phyloP scores from a whole-genome alignment of 805 yeast genomes.

The Nakazawaea laoshanensis region DNA sequence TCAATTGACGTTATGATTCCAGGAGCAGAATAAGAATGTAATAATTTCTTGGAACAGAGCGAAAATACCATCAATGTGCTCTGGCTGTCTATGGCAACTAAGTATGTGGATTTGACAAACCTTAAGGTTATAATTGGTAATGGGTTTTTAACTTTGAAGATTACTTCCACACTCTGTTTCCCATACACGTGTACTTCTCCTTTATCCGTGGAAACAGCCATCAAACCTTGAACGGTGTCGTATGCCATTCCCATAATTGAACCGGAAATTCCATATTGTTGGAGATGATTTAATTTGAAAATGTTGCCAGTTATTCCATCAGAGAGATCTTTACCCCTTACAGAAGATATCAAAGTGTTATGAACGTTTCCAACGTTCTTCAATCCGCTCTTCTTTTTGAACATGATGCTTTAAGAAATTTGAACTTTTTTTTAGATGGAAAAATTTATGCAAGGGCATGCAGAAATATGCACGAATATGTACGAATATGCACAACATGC shows the following conservation, averaged over 20 bases:
- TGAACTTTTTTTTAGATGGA: background rate
- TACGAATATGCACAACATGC: background rate
- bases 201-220: conserved; percentile 69
- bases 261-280: conserved; percentile 54
- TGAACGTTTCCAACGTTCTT: conserved; percentile 10
- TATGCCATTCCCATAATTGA: conserved; percentile 59
- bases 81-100: conserved; percentile 61
- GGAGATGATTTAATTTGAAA: conserved; percentile 23
- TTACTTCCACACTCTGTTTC: conserved; percentile 69
- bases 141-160: conserved; percentile 42
- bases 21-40: conserved; percentile 55
- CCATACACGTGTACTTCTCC: conserved; percentile 79
- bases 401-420: conserved; percentile 1
- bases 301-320: conserved; percentile 20
- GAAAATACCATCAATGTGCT: conserved; percentile 65
- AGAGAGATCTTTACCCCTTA: conserved; percentile 17
- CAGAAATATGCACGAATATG: background rate
- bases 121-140: conserved; percentile 45
- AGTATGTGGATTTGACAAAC: conserved; percentile 74
- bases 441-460: background rate
- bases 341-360: conserved; percentile 11
- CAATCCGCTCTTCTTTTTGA: conserved; percentile 5
- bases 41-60: conserved; percentile 48
- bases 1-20: conserved; percentile 62
- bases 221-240: conserved; percentile 82